Conservation (phyloP, 345 rosid species). For the Gynandropsis gynandra region DNA sequence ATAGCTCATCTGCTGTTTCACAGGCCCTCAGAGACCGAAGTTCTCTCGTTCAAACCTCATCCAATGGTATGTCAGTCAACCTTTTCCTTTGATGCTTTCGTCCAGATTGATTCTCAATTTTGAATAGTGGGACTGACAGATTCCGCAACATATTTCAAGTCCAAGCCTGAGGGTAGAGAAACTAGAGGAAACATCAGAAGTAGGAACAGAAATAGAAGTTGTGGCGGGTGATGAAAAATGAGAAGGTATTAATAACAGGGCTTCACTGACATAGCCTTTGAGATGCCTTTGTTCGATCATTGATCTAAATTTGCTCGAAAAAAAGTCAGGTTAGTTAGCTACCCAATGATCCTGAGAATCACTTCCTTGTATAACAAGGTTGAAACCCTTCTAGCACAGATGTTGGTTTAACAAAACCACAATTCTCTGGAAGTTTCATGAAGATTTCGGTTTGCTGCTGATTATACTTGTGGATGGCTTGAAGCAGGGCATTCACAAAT, state of each 20-base stretch:
- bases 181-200: conserved; percentile 27
- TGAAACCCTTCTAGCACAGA: too few relatives aligned
- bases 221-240: conserved; percentile 22
- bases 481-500: too few relatives aligned
- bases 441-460: too few relatives aligned
- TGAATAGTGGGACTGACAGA: conserved; percentile 36
- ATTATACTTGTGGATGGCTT: too few relatives aligned
- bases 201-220: conserved; percentile 25
- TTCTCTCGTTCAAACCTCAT: conserved; percentile 35
- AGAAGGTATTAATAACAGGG: conserved; percentile 11
- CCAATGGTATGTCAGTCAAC: conserved; percentile 37
- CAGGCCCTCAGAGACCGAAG: conserved; percentile 54
- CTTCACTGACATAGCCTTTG: too few relatives aligned
- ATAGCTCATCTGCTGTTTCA: conserved; percentile 88
- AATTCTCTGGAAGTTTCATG: too few relatives aligned
- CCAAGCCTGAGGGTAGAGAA: conserved; percentile 35
- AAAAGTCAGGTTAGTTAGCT: too few relatives aligned
- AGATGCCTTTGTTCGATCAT: too few relatives aligned
- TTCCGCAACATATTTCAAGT: conserved; percentile 38
- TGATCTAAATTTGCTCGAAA: too few relatives aligned
- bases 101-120: conserved; percentile 8
- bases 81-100: neutral
- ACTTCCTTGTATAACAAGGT: too few relatives aligned
- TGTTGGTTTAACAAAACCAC: too few relatives aligned
- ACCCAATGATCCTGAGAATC: too few relatives aligned